These are phyloP conservation scores for Trametes pubescens DNA, from an alignment of 1,284 basidiomycete species.

Conservation along the genomic window DNA sequence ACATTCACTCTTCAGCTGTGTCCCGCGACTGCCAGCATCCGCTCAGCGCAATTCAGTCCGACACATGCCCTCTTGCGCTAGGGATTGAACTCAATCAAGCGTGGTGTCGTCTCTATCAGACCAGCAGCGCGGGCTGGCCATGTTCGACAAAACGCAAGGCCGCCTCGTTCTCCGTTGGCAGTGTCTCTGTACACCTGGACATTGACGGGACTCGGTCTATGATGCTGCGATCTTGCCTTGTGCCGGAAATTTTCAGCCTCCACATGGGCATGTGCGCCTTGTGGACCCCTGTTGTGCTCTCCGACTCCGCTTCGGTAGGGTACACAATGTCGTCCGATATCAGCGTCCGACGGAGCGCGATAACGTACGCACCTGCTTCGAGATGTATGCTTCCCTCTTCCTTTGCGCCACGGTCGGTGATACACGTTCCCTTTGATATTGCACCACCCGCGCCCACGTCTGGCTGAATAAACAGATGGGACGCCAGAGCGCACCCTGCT, in stretches of 20 bases:
- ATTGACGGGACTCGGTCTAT: constrained; percentile 1
- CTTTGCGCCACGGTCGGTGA: constrained; percentile 12
- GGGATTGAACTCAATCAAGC: constrained; percentile 24
- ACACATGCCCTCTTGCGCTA: constrained; percentile 1
- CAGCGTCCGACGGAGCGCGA: constrained; percentile 21
- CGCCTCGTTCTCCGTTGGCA: not conserved
- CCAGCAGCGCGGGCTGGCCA: not conserved
- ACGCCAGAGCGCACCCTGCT: not conserved
- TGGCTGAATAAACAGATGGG: constrained; percentile 1
- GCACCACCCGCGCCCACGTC: not conserved
- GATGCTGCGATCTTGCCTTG: constrained; percentile 25
- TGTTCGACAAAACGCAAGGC: not conserved
- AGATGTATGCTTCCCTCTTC: constrained; percentile 6
- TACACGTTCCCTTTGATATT: constrained; percentile 9
- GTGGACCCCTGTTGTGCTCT: constrained; percentile 21
- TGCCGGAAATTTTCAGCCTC: not conserved
- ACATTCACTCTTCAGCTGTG: not conserved
- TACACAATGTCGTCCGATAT: constrained; percentile 16
- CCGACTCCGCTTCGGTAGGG: constrained; percentile 4
- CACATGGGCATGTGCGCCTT: constrained; percentile 16
- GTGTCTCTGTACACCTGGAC: not conserved
- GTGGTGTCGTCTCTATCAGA: constrained; percentile 14
- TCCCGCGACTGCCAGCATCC: constrained; percentile 14
- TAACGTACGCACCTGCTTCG: constrained; percentile 31
- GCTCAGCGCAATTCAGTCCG: constrained; percentile 6